phyloP scores from a whole-genome alignment of 2,329 filamentous ascomycete species.

The Colletotrichum shisoi region DNA sequence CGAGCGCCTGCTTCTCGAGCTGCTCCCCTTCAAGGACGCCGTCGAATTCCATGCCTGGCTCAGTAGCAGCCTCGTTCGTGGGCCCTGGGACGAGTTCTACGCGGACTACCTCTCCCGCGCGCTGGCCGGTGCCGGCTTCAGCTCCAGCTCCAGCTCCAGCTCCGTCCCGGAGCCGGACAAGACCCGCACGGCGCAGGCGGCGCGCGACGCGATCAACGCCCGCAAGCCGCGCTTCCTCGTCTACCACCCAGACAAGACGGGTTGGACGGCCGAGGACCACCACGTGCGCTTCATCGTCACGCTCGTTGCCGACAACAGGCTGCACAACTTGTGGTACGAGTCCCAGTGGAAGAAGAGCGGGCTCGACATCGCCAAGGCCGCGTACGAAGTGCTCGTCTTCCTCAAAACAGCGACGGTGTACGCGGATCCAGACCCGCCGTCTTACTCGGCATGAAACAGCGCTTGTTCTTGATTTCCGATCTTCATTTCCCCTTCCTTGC shows the following conservation, averaged over 20 bases:
- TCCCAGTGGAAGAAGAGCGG: constrained; percentile 46
- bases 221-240: constrained; percentile 46
- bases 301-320: constrained; percentile 48
- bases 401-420: constrained; percentile 43
- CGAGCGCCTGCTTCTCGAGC: constrained; percentile 52
- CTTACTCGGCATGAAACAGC: constrained; percentile 41
- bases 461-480: background rate
- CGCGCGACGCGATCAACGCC: constrained; percentile 46
- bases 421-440: constrained; percentile 43
- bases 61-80: constrained; percentile 45
- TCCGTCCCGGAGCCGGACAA: constrained; percentile 48
- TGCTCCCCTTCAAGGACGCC: constrained; percentile 50
- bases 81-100: constrained; percentile 51
- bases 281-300: constrained; percentile 51
- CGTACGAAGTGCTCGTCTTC: constrained; percentile 51
- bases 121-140: constrained; percentile 18
- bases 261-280: constrained; percentile 51
- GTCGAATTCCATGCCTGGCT: constrained; percentile 51
- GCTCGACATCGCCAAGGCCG: constrained; percentile 47
- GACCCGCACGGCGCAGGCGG: constrained; percentile 44
- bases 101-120: constrained; percentile 45
- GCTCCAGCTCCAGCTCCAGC: constrained; percentile 13
- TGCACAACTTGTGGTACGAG: constrained; percentile 48
- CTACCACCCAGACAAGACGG: constrained; percentile 50
- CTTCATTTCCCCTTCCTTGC: background rate